Evolutionary conservation across 2,329 filamentous ascomycete genomes (phyloP).

Genomic region (Aspergillus uvarum): DNA sequence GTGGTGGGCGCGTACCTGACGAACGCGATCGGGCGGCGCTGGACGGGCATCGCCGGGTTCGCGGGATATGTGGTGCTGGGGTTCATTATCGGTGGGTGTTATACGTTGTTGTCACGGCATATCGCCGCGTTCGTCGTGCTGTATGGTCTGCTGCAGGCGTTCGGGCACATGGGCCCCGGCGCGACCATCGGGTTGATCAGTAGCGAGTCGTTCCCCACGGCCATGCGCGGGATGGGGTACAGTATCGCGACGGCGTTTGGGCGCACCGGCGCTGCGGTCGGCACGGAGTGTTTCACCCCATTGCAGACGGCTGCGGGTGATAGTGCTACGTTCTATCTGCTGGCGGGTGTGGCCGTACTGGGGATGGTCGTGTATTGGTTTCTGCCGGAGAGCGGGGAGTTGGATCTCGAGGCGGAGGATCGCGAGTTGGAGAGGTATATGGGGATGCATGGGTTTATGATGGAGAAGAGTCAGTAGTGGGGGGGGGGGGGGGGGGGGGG

Average conservation of each 20-base stretch:
- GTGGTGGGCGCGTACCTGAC: slow-evolving; percentile 35
- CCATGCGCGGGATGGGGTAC: slow-evolving; percentile 35
- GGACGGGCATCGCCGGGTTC: slow-evolving; percentile 34
- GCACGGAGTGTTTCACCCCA: slow-evolving; percentile 36
- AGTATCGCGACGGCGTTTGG: slow-evolving; percentile 37
- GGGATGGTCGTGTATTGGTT: slow-evolving; percentile 32
- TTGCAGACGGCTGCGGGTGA: slow-evolving; percentile 30
- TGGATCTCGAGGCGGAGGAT: slow-evolving; percentile 32
- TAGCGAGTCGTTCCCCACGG: slow-evolving; percentile 35
- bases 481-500: no score
- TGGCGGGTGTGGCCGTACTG: slow-evolving; percentile 29
- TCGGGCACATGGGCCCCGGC: slow-evolving; percentile 38
- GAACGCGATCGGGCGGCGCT: slow-evolving; percentile 32
- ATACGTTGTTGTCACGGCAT: slow-evolving; percentile 25
- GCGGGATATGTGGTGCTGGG: slow-evolving; percentile 28
- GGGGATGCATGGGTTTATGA: slow-evolving; percentile 22
- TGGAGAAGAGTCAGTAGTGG: slow-evolving; percentile 2
- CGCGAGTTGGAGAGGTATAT: slow-evolving; percentile 23
- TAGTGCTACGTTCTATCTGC: slow-evolving; percentile 35
- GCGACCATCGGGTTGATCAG: slow-evolving; percentile 36
- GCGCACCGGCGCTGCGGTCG: slow-evolving; percentile 35
- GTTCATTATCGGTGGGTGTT: slow-evolving; percentile 34
- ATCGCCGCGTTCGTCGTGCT: slow-evolving; percentile 37
- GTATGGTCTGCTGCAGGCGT: slow-evolving; percentile 34
- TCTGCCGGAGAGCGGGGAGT: slow-evolving; percentile 30